Evolutionary conservation across 164 flowering plant species (phyloP).

Genomic region (Tetrastigma voinierianum): DNA sequence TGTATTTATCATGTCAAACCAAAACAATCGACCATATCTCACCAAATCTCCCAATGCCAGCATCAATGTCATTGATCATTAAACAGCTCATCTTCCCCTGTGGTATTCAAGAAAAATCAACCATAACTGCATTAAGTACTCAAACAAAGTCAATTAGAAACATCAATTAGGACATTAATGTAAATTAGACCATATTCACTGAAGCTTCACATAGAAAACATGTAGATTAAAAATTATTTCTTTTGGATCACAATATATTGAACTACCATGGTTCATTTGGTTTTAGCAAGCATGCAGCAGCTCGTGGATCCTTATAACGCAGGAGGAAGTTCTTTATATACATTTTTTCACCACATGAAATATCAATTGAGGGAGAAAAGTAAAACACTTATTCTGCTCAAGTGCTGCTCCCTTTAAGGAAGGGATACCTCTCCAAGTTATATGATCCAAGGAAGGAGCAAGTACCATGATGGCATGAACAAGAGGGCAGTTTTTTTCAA

Average conservation of each 20-base stretch:
- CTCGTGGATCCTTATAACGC: too few relatives aligned
- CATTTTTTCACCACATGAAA: too few relatives aligned
- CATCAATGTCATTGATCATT: constrained; percentile 96
- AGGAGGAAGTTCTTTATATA: too few relatives aligned
- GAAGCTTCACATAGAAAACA: neutral
- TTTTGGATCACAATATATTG: neutral
- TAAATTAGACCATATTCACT: neutral
- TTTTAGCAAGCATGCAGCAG: too few relatives aligned
- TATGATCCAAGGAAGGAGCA: too few relatives aligned
- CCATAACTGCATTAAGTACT: constrained; percentile 5
- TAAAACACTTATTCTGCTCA: too few relatives aligned
- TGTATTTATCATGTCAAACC: neutral
- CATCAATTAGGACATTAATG: neutral
- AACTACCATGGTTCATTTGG: neutral
- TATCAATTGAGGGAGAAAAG: too few relatives aligned
- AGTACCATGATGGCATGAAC: too few relatives aligned
- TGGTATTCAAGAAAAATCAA: constrained; percentile 12
- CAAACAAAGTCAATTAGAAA: neutral
- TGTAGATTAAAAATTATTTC: neutral
- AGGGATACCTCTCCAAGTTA: too few relatives aligned
- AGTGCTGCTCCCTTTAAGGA: too few relatives aligned
- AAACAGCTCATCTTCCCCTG: constrained; percentile 96
- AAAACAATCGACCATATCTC: constrained; percentile 26
- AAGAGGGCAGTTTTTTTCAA: too few relatives aligned
- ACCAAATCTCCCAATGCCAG: constrained; percentile 96